A percentile compares a stretch with the other conserved stretches of the same genome.
Evolutionary conservation across 2,329 filamentous ascomycete genomes (phyloP).

Genomic region (Tolypocladium capitatum): DNA sequence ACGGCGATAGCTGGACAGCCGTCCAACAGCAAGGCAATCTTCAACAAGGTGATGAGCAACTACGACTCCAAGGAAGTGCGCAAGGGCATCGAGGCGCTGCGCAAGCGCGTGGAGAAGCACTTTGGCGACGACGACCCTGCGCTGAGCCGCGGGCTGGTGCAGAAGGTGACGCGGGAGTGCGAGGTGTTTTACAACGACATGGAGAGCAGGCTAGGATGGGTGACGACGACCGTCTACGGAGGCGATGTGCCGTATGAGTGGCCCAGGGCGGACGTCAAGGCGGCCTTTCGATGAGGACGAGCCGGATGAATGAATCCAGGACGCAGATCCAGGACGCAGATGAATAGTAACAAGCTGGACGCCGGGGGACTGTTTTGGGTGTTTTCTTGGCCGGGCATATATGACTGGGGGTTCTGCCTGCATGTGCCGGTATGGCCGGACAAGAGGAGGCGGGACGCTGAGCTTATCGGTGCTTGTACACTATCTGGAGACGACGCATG

Average conservation of each 20-base stretch:
- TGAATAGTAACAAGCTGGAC: background rate
- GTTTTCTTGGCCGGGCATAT: background rate
- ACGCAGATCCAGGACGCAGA: background rate
- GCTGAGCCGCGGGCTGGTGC: constrained; percentile 45
- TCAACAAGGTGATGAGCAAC: constrained; percentile 71
- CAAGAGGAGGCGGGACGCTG: background rate
- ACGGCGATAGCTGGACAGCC: constrained; percentile 62
- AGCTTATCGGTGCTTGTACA: background rate
- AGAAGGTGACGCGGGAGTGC: constrained; percentile 45
- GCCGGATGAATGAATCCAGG: background rate
- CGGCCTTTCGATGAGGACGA: constrained; percentile 31
- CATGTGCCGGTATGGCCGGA: background rate
- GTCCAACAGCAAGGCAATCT: constrained; percentile 67
- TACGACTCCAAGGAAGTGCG: constrained; percentile 77
- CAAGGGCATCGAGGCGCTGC: constrained; percentile 78
- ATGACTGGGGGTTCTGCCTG: background rate
- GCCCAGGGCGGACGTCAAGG: constrained; percentile 50
- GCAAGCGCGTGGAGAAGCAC: constrained; percentile 91
- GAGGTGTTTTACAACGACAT: constrained; percentile 50
- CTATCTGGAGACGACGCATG: too few species aligned
- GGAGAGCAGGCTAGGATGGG: constrained; percentile 43
- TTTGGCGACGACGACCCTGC: constrained; percentile 78
- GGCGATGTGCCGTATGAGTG: constrained; percentile 54
- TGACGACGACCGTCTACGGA: constrained; percentile 50
- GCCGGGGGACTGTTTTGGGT: background rate